Conservation (phyloP, 257 asterid genomes). For the Parsonsia alboflavescens region DNA sequence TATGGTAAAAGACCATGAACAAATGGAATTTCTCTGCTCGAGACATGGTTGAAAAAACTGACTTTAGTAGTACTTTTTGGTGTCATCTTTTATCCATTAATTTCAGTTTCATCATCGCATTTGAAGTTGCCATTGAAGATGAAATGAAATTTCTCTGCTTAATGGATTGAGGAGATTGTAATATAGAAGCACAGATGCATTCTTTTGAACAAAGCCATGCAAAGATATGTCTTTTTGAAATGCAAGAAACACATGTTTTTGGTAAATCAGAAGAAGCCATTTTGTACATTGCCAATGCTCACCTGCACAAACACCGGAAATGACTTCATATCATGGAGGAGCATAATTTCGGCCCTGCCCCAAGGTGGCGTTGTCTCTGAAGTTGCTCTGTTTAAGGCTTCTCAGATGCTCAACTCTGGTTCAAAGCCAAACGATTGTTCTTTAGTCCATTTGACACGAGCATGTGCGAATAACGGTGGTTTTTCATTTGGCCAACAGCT, state of each 20-base stretch:
- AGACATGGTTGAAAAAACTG: too few relatives aligned
- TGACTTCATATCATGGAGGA: constrained; percentile 11
- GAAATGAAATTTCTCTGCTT: background rate
- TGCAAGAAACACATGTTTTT: constrained; percentile 4
- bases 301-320: constrained; percentile 13
- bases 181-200: background rate
- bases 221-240: background rate
- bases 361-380: constrained; percentile 16
- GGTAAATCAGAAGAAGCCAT: background rate
- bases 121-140: background rate
- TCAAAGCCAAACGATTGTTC: constrained; percentile 32
- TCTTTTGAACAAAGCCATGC: background rate
- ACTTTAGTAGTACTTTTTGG: background rate
- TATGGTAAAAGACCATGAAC: too few relatives aligned
- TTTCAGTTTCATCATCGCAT: background rate
- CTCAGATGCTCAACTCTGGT: constrained; percentile 35
- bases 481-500: constrained; percentile 58
- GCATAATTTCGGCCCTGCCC: constrained; percentile 12
- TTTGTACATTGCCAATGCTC: background rate
- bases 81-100: too few relatives aligned
- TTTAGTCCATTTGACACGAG: constrained; percentile 53
- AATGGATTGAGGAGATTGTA: background rate
- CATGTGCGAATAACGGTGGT: constrained; percentile 31
- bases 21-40: too few relatives aligned
- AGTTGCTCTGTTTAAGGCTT: constrained; percentile 23